Base-by-base conservation (phyloP, 23 red algal species). In the Gracilaria caudata region DNA sequence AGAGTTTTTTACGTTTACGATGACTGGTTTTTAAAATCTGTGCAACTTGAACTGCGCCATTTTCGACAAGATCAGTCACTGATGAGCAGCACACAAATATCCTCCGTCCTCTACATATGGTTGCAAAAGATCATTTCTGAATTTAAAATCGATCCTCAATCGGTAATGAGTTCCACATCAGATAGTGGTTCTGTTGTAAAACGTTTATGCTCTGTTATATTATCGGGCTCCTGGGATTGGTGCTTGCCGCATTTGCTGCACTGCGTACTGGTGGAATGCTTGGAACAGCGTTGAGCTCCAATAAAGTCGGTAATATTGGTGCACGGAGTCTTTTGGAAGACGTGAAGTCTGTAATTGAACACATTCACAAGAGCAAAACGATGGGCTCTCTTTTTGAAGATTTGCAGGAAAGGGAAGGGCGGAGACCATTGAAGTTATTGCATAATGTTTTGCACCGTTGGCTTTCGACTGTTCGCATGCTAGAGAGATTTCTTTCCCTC, bases 131-230 rank as follows among this genome's bases (percentile, higher is more conserved):
- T 71, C 17, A 4, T 41, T 1, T 0, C 4, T 6, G 34, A 41
- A 9, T 41, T 20, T 41, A 2, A 40, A 8, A 71, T 71, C 23
- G 65, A 71, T 39, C 34, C 34, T 0, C 1, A 41, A n/a, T 3
- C 17, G 4, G 40, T 71, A 21, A 71, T 71, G 37, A 71, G 65
- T 30, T 46, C 59, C 10, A 84, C 60, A 4, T 84, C 63, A 0
- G 80, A 84, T 71, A 14, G 20, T 51, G 14, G 35, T 26, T 70
- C 63, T 26, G 80, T 72, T 68, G 60, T 84, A 39, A 84, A 84
- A 73, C 80, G 80, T 1, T 38, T 84, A 0, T 84, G 80, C 43
- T 68, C 59, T 25, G 34, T 33, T 41, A 1, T 73, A 1, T 0
- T 84, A 2, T 4, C 41, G 1, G 17, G 63, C 2, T 32, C 8